Evolutionary conservation across 371 early-diverging fungal genomes (phyloP), one percentile per base, ranked within the genome.

Genomic region (Mortierella sp.): DNA sequence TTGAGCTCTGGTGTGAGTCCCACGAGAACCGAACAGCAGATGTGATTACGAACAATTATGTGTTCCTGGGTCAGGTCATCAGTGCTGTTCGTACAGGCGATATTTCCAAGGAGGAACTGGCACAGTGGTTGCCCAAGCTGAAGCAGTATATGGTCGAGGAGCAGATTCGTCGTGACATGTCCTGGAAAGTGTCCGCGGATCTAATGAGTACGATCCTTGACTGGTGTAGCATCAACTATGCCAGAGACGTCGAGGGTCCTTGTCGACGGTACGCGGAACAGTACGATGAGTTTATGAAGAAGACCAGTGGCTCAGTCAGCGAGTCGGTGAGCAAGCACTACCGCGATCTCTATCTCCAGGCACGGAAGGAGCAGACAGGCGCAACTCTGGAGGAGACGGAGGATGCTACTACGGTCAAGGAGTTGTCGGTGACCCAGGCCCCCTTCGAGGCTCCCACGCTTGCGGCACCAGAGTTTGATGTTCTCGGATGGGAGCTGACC

Each of bases 71-170:
- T 3, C 82, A 83, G 53, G 55, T 82, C 30, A 60, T 83, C 21
- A 82, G 80, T 59, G 84, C 84, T 12, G 15, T 82, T 7, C 58
- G 80, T 23, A 72, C 71, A 26, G 77, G 81, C 9, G 84, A 83
- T 52, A 73, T 83, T 21, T 45, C 64, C 0, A n/a, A 16, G 4
- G 66, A 57, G 18, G 74, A 75, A 43, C 37, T 83, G 57, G 28
- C 23, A 3, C 37, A 11, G 21, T 53, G 66, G 57, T 16, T 71
- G 47, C 60, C 73, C 18, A 21, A 65, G 60, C 62, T 80, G 21
- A 64, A 70, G 60, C 55, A 52, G 44, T 43, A 61, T 3, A 62
- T 73, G 43, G 68, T 82, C 14, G 84, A 83, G 53, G 84, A 83
- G 53, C 69, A 67, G 29, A 75, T 83, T 45, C 74, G 84, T 15